Percentiles rank a stretch among this genome's conserved stretches.
Evolutionary conservation across 148 eudicot species (phyloP).

Genomic region (Tetragonia tetragonoides): DNA sequence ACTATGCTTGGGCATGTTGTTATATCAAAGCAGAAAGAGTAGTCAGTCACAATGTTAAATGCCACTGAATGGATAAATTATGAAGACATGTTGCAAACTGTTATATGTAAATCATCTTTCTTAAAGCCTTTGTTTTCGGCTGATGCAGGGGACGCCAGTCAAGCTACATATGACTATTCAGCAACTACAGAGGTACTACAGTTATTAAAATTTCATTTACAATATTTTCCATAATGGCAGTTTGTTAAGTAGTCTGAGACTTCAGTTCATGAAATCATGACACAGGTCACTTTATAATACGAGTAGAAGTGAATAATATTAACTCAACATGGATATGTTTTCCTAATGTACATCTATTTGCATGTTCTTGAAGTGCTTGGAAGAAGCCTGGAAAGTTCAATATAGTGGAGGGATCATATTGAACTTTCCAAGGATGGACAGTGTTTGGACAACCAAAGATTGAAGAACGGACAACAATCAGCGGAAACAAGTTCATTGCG

Average conservation of each 20-base stretch:
- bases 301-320: not conserved
- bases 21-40: not conserved
- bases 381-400: slow-evolving; percentile 45
- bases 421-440: slow-evolving; percentile 48
- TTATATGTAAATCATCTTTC: not conserved
- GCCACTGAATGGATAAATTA: not conserved
- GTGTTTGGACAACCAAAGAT: slow-evolving; percentile 37
- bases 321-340: not conserved
- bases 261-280: not conserved
- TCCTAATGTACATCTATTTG: not conserved
- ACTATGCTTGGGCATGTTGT: not conserved
- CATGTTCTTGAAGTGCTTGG: slow-evolving; percentile 45
- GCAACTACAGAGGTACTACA: slow-evolving; percentile 44
- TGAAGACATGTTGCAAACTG: too few species aligned
- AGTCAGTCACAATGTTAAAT: not conserved
- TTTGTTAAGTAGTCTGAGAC: too few species aligned
- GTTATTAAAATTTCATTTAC: not conserved
- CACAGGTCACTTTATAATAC: not conserved
- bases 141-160: slow-evolving; percentile 28
- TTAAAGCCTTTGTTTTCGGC: not conserved
- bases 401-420: slow-evolving; percentile 52
- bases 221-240: not conserved
- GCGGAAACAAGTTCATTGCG: slow-evolving; percentile 43
- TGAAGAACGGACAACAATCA: slow-evolving; percentile 25
- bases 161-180: slow-evolving; percentile 41